phyloP scores from a whole-genome alignment of 345 rosid species.

The Citrus sinensis region DVS_A1.0 CM039161.1:23431501-23432000 shows the following conservation, averaged over 20 bases:
- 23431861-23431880: not conserved
- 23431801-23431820: not conserved
- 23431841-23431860: not conserved
- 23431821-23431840: not conserved
- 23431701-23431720: too few species aligned
- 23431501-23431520: not conserved
- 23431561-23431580: slow-evolving; percentile 9
- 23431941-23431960: not conserved
- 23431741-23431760: not conserved
- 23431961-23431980: not conserved
- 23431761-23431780: not conserved
- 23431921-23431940: not conserved
- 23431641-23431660: not conserved
- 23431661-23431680: too few species aligned
- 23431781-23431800: not conserved
- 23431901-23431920: not conserved
- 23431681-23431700: too few species aligned
- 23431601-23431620: not conserved
- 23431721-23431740: too few species aligned
- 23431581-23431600: not conserved
- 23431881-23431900: not conserved
- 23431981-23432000: too few species aligned
- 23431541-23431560: slow-evolving; percentile 15
- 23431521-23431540: slow-evolving; percentile 3
- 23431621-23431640: not conserved